These are phyloP conservation scores for Emmonsiellopsis sp. DNA, from an alignment of 2,329 filamentous ascomycete species.

Conservation along the genomic window DNA sequence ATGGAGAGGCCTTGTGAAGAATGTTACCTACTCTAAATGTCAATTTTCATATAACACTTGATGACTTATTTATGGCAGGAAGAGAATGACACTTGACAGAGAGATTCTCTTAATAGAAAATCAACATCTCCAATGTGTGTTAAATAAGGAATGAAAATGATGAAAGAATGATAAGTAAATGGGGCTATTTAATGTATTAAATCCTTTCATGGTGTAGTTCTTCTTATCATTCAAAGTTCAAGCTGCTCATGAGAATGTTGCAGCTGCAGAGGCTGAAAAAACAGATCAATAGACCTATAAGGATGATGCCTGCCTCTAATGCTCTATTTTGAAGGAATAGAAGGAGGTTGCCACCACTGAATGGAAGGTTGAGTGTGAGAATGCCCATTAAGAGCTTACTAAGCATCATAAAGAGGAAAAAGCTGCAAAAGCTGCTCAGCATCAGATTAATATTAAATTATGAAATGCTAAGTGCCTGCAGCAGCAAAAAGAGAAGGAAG, in stretches of 20 bases:
- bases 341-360: background rate
- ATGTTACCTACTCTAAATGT: background rate
- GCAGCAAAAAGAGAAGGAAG: too few species aligned
- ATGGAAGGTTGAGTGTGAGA: background rate
- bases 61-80: background rate
- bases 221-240: constrained; percentile 3
- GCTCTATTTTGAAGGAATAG: background rate
- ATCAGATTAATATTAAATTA: background rate
- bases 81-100: constrained; percentile 1
- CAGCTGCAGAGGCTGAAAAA: too few species aligned
- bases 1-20: background rate
- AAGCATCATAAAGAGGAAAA: background rate
- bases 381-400: background rate
- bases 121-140: background rate
- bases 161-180: background rate
- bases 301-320: constrained; percentile 2
- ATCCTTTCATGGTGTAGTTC: background rate
- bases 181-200: background rate
- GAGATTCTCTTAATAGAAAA: constrained; percentile 2
- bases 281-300: background rate
- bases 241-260: background rate
- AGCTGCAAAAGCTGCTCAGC: background rate
- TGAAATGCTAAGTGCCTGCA: too few species aligned
- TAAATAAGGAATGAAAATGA: background rate
- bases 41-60: background rate